Percentiles rank a stretch among this genome's conserved stretches.
Conservation (phyloP, 768 basidiomycete genomes). For the Panaeolus papilionaceus region DNA sequence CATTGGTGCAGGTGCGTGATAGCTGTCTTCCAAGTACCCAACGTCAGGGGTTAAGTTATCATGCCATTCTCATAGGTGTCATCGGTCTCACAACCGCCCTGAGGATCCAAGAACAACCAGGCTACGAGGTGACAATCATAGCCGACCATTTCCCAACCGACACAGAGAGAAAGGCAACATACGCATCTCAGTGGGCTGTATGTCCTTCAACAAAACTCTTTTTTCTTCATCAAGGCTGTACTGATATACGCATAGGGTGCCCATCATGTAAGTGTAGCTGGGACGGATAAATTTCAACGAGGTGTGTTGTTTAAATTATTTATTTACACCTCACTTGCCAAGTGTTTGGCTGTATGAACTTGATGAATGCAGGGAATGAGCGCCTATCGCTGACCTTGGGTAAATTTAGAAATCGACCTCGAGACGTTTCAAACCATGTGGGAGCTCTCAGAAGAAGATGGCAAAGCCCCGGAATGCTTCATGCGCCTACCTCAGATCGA, state of each 20-base stretch:
- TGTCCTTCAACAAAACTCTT: constrained; percentile 28
- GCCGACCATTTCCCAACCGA: constrained; percentile 76
- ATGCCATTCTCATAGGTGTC: constrained; percentile 54
- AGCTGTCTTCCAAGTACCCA: too few relatives aligned
- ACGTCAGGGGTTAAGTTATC: too few relatives aligned
- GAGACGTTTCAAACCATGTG: constrained; percentile 78
- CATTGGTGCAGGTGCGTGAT: constrained; percentile 9
- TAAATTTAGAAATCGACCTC: constrained; percentile 62
- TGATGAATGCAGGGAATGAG: background rate
- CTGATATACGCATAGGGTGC: constrained; percentile 60
- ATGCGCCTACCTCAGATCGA: constrained; percentile 67
- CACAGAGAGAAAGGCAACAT: constrained; percentile 60
- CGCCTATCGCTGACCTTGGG: constrained; percentile 45
- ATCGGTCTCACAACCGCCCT: constrained; percentile 79
- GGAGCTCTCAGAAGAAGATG: constrained; percentile 65
- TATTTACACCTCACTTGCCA: background rate
- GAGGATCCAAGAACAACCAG: constrained; percentile 64
- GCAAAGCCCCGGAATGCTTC: constrained; percentile 64
- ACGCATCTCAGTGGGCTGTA: constrained; percentile 86
- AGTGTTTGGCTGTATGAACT: background rate
- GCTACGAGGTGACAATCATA: constrained; percentile 69
- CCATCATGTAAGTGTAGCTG: constrained; percentile 71
- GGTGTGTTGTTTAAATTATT: constrained; percentile 39
- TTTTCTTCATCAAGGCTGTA: too few relatives aligned
- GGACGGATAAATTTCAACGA: constrained; percentile 47